Base-by-base conservation (phyloP, 768 basidiomycete genomes). In the Postia placenta region DNA sequence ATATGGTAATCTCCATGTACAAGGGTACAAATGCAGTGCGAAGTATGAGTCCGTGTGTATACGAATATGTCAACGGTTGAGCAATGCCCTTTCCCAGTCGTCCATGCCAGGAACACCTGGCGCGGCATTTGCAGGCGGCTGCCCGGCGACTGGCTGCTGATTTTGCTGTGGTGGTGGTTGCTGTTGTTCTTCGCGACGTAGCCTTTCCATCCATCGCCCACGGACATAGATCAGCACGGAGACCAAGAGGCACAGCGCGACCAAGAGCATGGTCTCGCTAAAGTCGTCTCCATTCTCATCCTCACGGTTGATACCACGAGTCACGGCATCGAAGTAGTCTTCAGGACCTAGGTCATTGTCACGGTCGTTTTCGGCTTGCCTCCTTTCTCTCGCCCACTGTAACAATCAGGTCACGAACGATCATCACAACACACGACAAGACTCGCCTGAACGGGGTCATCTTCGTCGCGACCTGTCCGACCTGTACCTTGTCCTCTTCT, bases 331-430 rank as follows among this genome's bases (percentile, higher is more conserved):
- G 56, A 83, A 85, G 64, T 90, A 89, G 59, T 91, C 90, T 41
- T 93, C 91, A 0, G 87, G 83, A 6, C 83, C 84, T 54, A 82
- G 82, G 50, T 91, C 89, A 43, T 74, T 72, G 24, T 89, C 85
- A 22, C 80, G 78, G 24, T 87, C 87, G 48, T 76, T 76, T 52
- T 87, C 88, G 2, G 80, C 81, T 44, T 79, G 79, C 54, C 84
- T 73, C 39, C 84, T 77, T 9, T 87, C 84, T 49, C 83, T 73
- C 23, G 88, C 88, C 86, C 87, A 92, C 83, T 89, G 64, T 17
- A 39, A 35, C 42, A 35, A 35, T 35, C 27, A 35, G 48, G 48
- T n/a, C n/a, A 35, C n/a, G 33, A 35, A 35, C 33, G 11, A 35
- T 23, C 6, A 6, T 42, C 22, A n/a, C n/a, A n/a, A 38, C 22